Percentiles rank a stretch among this genome's conserved stretches.
Evolutionary conservation across 768 basidiomycete genomes (phyloP).

Genomic region (Russula foetens): DNA sequence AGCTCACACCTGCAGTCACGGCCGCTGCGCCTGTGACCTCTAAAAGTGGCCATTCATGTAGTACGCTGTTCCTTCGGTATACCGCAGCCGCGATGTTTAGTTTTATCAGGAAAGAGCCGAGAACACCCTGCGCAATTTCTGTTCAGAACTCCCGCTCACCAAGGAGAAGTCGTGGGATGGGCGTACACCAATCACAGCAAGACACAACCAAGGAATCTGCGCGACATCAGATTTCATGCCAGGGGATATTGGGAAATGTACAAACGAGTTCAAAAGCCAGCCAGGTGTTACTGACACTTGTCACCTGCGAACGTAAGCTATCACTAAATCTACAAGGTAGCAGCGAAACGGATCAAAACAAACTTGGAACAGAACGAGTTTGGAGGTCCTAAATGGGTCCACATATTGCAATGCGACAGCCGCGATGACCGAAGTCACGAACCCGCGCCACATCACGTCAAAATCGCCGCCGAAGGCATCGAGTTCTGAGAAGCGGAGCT

Average conservation of each 20-base stretch:
- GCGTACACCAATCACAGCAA: constrained; percentile 55
- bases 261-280: constrained; percentile 63
- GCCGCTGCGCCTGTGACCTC: constrained; percentile 58
- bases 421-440: constrained; percentile 82
- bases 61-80: constrained; percentile 46
- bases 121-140: constrained; percentile 39
- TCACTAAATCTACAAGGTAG: background rate
- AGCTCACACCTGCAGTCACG: constrained; percentile 63
- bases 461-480: constrained; percentile 63
- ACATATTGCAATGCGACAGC: constrained; percentile 78
- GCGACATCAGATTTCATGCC: background rate
- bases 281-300: constrained; percentile 53
- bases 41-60: constrained; percentile 53
- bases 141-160: background rate
- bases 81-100: constrained; percentile 58
- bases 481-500: constrained; percentile 35
- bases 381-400: constrained; percentile 80
- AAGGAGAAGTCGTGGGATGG: background rate
- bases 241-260: background rate
- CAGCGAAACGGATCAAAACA: constrained; percentile 4
- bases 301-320: constrained; percentile 35
- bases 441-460: constrained; percentile 80
- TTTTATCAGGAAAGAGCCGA: constrained; percentile 58
- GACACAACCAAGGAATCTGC: constrained; percentile 62
- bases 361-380: constrained; percentile 74